Conservation (phyloP, 805 yeast species). For the Candida cerambycidarum region DNA sequence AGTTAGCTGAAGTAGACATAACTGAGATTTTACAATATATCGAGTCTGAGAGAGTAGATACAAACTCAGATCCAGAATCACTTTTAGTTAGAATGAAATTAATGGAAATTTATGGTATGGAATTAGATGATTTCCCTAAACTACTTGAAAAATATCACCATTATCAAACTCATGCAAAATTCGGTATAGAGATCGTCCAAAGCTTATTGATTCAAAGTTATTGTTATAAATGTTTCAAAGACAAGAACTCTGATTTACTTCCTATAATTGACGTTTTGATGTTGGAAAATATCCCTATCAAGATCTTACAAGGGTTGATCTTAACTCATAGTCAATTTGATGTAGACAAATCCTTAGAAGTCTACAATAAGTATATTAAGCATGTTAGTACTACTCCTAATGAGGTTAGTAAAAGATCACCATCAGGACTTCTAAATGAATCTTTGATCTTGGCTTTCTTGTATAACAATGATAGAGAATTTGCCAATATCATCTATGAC, state of each 20-base stretch:
- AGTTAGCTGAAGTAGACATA: background rate
- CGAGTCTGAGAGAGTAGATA: conserved; percentile 23
- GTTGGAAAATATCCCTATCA: conserved; percentile 25
- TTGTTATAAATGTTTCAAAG: conserved; percentile 39
- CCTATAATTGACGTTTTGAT: conserved; percentile 41
- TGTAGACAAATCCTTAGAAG: conserved; percentile 36
- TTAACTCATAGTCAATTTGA: conserved; percentile 42
- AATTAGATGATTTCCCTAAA: conserved; percentile 24
- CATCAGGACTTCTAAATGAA: conserved; percentile 47
- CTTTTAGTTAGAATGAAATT: conserved; percentile 31
- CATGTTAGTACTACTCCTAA: conserved; percentile 31
- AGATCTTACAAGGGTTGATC: conserved; percentile 40
- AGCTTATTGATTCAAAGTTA: conserved; percentile 40
- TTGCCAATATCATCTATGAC: conserved; percentile 35
- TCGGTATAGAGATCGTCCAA: conserved; percentile 42
- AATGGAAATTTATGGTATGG: conserved; percentile 34
- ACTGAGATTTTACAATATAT: conserved; percentile 21
- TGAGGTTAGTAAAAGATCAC: conserved; percentile 32
- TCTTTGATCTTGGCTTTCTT: conserved; percentile 45
- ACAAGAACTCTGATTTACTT: conserved; percentile 26
- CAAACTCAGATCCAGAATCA: conserved; percentile 26
- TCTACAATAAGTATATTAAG: conserved; percentile 48
- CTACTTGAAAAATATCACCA: conserved; percentile 39
- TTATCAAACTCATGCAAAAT: conserved; percentile 38
- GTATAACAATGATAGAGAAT: conserved; percentile 49